Evolutionary conservation across 140 eudicot species (phyloP).

Genomic region (Flaveria floridana): DNA sequence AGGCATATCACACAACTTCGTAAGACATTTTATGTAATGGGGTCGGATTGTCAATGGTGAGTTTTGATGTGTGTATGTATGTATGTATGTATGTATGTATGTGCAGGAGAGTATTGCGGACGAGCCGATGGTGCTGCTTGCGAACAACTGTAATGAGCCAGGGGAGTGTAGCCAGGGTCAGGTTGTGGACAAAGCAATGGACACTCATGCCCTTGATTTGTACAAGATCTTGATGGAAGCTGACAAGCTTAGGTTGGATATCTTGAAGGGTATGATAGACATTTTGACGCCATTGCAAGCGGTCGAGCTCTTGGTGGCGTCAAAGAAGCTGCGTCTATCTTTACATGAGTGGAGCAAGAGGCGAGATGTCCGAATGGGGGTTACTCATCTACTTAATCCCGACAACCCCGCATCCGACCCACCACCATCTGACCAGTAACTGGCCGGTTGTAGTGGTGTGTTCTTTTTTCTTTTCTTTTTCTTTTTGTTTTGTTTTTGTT

Average conservation of each 20-base stretch:
- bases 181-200: slow-evolving; percentile 37
- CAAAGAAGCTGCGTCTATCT: slow-evolving; percentile 42
- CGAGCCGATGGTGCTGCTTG: slow-evolving; percentile 40
- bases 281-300: slow-evolving; percentile 48
- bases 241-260: slow-evolving; percentile 39
- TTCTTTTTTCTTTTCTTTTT: not conserved
- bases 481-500: not conserved
- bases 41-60: not conserved
- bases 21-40: not conserved
- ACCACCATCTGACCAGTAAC: not conserved
- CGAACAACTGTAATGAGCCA: not conserved
- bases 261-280: slow-evolving; percentile 43
- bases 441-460: not conserved
- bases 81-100: not conserved
- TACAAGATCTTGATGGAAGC: slow-evolving; percentile 29
- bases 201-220: slow-evolving; percentile 37
- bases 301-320: slow-evolving; percentile 41
- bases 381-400: slow-evolving; percentile 12
- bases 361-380: slow-evolving; percentile 32
- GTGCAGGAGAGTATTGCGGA: slow-evolving; percentile 49
- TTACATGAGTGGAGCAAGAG: slow-evolving; percentile 42
- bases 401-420: slow-evolving; percentile 19
- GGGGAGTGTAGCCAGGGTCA: slow-evolving; percentile 31
- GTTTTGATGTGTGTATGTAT: not conserved
- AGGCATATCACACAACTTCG: slow-evolving; percentile 27